phyloP scores from a whole-genome alignment of 192 early-diverging fungal genomes.

The Mycoemilia scoparia region DNA sequence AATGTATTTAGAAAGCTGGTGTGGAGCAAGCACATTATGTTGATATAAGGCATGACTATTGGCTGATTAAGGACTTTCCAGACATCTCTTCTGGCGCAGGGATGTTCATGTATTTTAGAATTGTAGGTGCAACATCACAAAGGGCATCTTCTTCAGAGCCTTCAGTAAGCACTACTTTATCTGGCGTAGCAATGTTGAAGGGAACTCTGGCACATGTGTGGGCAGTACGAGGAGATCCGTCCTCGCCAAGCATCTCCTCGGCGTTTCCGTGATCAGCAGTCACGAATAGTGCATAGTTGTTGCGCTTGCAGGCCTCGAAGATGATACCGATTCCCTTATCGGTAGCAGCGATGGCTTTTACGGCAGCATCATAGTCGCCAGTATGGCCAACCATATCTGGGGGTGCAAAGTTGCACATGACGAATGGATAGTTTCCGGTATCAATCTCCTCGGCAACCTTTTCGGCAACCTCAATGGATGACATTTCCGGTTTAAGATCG shows the following conservation, averaged over 20 bases:
- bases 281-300: constrained; percentile 81
- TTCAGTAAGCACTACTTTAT: constrained; percentile 31
- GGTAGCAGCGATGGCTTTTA: constrained; percentile 81
- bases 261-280: constrained; percentile 99
- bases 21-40: constrained; percentile 6
- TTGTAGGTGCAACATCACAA: constrained; percentile 93
- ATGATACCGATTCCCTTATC: constrained; percentile 89
- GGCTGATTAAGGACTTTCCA: constrained; percentile 45
- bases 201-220: constrained; percentile 86
- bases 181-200: constrained; percentile 61
- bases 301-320: constrained; percentile 74
- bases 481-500: constrained; percentile 93
- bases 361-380: constrained; percentile 79
- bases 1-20: constrained; percentile 31
- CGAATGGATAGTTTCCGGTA: constrained; percentile 67
- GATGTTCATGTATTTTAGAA: constrained; percentile 82
- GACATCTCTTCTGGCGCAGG: constrained; percentile 92
- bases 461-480: constrained; percentile 67
- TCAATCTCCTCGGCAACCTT: constrained; percentile 73
- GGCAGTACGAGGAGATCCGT: constrained; percentile 86
- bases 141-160: constrained; percentile 47
- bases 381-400: constrained; percentile 98
- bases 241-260: constrained; percentile 88
- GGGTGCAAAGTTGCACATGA: constrained; percentile 99
- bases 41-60: constrained; percentile 1